Percentiles rank a stretch among this genome's conserved stretches.
These are phyloP conservation scores for Lunularia cruciata DNA, from an alignment of 225 moss, liverwort and hornwort genomes.

Conservation along the genomic window DNA sequence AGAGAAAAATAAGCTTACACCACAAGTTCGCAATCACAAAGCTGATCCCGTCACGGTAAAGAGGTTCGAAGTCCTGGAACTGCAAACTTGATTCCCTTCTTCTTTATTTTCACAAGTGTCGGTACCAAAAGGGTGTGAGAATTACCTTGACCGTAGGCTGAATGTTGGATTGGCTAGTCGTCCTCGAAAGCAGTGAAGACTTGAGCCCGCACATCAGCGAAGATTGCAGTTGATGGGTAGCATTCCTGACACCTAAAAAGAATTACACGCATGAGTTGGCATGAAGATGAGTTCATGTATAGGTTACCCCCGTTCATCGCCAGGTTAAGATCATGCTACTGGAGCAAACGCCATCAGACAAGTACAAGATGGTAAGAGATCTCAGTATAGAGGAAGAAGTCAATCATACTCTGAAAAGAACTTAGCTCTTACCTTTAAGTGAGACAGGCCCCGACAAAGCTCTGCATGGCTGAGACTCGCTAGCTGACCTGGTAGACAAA, in stretches of 20 bases:
- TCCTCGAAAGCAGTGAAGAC: neutral
- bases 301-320: neutral
- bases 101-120: neutral
- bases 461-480: neutral
- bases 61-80: neutral
- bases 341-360: neutral
- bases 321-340: no score
- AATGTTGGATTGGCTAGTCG: neutral
- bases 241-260: neutral
- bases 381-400: neutral
- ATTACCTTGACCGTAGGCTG: neutral
- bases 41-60: neutral
- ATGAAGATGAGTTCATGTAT: neutral
- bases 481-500: neutral
- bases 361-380: neutral
- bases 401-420: neutral
- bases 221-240: neutral
- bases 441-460: neutral
- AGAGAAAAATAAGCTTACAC: no score
- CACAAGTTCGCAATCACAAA: neutral
- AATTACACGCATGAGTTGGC: neutral
- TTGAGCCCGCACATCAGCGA: neutral
- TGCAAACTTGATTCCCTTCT: neutral
- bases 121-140: neutral
- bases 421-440: neutral